Evolutionary conservation across 805 yeast genomes (phyloP).

Genomic region (Spathaspora passalidarum): DNA sequence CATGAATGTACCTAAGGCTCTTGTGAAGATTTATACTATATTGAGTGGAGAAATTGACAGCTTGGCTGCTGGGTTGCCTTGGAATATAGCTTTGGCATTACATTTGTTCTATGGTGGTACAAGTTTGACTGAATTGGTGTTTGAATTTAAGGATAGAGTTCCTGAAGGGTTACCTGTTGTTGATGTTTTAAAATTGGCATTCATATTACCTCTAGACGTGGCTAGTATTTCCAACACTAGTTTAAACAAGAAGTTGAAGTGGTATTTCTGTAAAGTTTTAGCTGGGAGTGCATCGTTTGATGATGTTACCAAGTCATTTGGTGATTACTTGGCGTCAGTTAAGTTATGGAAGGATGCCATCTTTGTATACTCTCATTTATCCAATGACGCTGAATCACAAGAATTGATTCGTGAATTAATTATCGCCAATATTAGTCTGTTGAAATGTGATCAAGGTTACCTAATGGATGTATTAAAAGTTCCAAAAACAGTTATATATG

Average conservation of each 20-base stretch:
- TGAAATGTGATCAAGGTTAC: conserved; percentile 31
- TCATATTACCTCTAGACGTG: not conserved
- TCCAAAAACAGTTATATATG: conserved; percentile 48
- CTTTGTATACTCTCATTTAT: conserved; percentile 58
- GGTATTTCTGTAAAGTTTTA: conserved; percentile 52
- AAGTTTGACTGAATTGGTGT: conserved; percentile 9
- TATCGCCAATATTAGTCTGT: conserved; percentile 27
- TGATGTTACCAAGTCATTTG: conserved; percentile 37
- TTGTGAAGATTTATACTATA: conserved; percentile 61
- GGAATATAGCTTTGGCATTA: conserved; percentile 64
- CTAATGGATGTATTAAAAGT: conserved; percentile 41
- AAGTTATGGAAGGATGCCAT: conserved; percentile 58
- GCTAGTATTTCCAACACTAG: conserved; percentile 5
- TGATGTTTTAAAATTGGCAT: conserved; percentile 19
- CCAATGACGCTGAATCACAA: conserved; percentile 44
- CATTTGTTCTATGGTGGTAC: conserved; percentile 60
- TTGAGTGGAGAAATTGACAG: conserved; percentile 51
- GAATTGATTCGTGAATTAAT: conserved; percentile 37
- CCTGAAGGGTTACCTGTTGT: conserved; percentile 11
- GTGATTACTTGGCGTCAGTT: conserved; percentile 45
- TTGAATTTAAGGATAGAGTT: conserved; percentile 6
- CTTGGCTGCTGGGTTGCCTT: conserved; percentile 48
- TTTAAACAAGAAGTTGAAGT: conserved; percentile 41
- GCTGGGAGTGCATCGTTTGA: conserved; percentile 15
- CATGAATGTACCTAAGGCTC: conserved; percentile 49